These are phyloP conservation scores for Cladorrhinum sp. DNA, from an alignment of 2,329 filamentous ascomycete species.

Conservation along the genomic window DNA sequence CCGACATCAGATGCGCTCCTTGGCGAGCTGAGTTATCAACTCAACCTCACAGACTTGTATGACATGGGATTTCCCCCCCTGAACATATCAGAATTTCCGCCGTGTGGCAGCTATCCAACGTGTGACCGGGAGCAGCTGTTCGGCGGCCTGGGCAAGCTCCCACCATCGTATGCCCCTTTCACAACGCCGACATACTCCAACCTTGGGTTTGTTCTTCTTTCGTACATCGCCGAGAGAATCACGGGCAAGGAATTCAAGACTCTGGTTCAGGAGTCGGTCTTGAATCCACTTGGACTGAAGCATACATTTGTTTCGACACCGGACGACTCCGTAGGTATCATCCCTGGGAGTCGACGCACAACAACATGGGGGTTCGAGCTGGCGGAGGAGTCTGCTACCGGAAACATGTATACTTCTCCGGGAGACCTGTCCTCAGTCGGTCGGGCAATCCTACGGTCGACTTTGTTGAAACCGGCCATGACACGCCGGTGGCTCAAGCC, in stretches of 20 bases:
- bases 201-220: conserved; percentile 37
- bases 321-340: conserved; percentile 33
- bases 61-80: conserved; percentile 32
- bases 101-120: conserved; percentile 32
- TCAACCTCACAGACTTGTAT: conserved; percentile 19
- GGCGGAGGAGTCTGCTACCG: conserved; percentile 34
- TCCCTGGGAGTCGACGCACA: conserved; percentile 31
- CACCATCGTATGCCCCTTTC: conserved; percentile 32
- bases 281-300: conserved; percentile 33
- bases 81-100: conserved; percentile 27
- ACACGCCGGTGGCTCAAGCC: conserved; percentile 36
- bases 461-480: conserved; percentile 30
- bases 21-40: conserved; percentile 26
- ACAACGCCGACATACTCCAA: conserved; percentile 40
- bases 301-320: conserved; percentile 34
- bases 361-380: conserved; percentile 35
- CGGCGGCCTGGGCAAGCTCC: conserved; percentile 23
- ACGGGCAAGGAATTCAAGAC: conserved; percentile 33
- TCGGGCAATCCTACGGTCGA: conserved; percentile 32
- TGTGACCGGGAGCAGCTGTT: conserved; percentile 30
- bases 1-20: conserved; percentile 26
- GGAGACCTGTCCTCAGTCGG: conserved; percentile 33
- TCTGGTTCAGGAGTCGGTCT: conserved; percentile 32
- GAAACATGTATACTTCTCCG: conserved; percentile 34
- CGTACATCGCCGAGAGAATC: conserved; percentile 36